Evolutionary conservation across 2,329 filamentous ascomycete genomes (phyloP).

Genomic region (Xylaria arbuscula): DNA sequence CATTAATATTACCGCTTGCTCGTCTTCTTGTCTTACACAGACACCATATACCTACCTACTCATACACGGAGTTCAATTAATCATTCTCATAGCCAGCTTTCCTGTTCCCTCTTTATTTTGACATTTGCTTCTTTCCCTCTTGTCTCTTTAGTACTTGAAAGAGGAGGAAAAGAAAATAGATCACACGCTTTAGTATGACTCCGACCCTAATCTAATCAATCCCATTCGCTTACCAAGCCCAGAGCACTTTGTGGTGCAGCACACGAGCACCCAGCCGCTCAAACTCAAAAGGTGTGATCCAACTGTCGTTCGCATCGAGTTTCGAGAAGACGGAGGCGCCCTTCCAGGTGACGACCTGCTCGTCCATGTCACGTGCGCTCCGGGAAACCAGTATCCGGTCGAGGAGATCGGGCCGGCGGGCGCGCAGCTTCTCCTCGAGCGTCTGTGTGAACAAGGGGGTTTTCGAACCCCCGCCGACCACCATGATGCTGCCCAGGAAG

Average conservation of each 20-base stretch:
- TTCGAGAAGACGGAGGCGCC: slow-evolving; percentile 96
- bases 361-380: slow-evolving; percentile 92
- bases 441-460: slow-evolving; percentile 82
- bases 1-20: not conserved
- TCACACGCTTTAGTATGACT: not conserved
- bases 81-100: slow-evolving; percentile 3
- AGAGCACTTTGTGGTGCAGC: slow-evolving; percentile 82
- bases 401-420: slow-evolving; percentile 68
- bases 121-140: not conserved
- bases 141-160: not conserved
- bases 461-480: slow-evolving; percentile 86
- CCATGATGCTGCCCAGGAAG: slow-evolving; percentile 89
- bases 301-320: slow-evolving; percentile 91
- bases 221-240: slow-evolving; percentile 63
- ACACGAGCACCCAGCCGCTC: slow-evolving; percentile 84
- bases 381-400: slow-evolving; percentile 72
- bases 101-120: not conserved
- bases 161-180: not conserved
- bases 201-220: not conserved
- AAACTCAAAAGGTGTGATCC: slow-evolving; percentile 90
- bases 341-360: slow-evolving; percentile 98
- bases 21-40: slow-evolving; percentile 9
- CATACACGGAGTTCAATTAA: slow-evolving; percentile 7
- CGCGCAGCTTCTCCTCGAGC: slow-evolving; percentile 83
- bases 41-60: slow-evolving; percentile 22